Base-by-base conservation (phyloP, 208 protist species). In the Trypanosoma brucei region DNA sequence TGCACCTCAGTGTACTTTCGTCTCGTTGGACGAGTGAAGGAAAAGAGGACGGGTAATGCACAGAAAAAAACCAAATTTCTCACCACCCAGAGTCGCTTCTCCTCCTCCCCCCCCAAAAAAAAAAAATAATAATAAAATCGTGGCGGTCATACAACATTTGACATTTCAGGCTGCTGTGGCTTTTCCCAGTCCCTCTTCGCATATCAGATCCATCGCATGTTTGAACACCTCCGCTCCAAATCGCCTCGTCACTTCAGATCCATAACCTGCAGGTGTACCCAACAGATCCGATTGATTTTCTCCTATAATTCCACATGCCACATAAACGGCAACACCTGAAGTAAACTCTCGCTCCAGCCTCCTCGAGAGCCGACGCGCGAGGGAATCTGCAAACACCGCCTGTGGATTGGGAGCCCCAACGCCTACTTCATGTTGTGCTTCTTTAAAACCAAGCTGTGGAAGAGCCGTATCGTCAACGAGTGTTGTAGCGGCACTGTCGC, bases 191-290 rank as follows among this genome's bases (percentile, higher is more conserved):
- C 65, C 30, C 22, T 66, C 59, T 33, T 81, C 69, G 2, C 55
- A 57, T 39, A 76, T 70, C 14, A 76, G 59, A 34, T 66, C 60
- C 53, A 76, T 6, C n/a, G 59, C 39, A 30, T 67, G 3, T 1
- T 14, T 34, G 46, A 84, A 85, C 13, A 91, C 70, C 2, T 74
- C 51, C 0, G 62, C 56, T 14, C 78, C 72, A 72, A 91, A 91
- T 30, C 70, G 67, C 53, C 60, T 65, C n/a, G 84, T 79, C 38
- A 72, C 70, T n/a, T 58, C 70, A 40, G 81, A 78, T 0, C 75
- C 64, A 31, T 68, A 68, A 2, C 76, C 78, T n/a, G 76, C 64
- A 3, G 77, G 75, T 11, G 73, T 83, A 57, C 83, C 83, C 22
- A 87, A 68, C 65, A 87, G 50, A 34, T 72, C 37, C 22, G 62